Evolutionary conservation across 140 eudicot species (phyloP).

Genomic region (Stevia rebaudiana): DNA sequence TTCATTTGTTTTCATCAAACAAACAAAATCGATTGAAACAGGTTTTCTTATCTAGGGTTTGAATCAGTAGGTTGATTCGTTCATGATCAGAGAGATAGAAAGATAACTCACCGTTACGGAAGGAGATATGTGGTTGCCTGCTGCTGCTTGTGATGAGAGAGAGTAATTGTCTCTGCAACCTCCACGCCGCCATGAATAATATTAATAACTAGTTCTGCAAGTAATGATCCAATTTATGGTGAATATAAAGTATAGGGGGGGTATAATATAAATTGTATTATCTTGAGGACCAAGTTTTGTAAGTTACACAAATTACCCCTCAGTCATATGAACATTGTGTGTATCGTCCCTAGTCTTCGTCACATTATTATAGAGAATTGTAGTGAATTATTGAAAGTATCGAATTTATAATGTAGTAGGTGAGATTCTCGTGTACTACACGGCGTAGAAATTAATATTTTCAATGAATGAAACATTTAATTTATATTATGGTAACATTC

Average conservation of each 20-base stretch:
- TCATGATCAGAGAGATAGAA: neutral
- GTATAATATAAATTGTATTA: neutral
- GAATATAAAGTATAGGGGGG: neutral
- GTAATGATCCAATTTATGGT: neutral
- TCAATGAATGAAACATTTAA: no score
- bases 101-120: slow-evolving; percentile 28
- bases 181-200: slow-evolving; percentile 46
- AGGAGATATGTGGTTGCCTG: slow-evolving; percentile 26
- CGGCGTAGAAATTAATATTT: no score
- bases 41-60: slow-evolving; percentile 14
- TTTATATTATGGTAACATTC: no score
- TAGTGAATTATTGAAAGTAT: no score
- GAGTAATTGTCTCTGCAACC: slow-evolving; percentile 33
- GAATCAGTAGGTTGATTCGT: neutral
- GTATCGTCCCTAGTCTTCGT: neutral
- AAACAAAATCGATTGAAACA: neutral
- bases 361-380: neutral
- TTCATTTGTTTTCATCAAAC: neutral
- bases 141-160: slow-evolving; percentile 36
- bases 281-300: neutral
- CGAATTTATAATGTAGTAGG: no score
- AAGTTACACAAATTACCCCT: neutral
- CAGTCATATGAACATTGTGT: neutral
- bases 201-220: neutral
- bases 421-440: no score